Evolutionary conservation across 1,139 yeast genomes (phyloP).

Genomic region (Schwanniomyces etchellsii): DNA sequence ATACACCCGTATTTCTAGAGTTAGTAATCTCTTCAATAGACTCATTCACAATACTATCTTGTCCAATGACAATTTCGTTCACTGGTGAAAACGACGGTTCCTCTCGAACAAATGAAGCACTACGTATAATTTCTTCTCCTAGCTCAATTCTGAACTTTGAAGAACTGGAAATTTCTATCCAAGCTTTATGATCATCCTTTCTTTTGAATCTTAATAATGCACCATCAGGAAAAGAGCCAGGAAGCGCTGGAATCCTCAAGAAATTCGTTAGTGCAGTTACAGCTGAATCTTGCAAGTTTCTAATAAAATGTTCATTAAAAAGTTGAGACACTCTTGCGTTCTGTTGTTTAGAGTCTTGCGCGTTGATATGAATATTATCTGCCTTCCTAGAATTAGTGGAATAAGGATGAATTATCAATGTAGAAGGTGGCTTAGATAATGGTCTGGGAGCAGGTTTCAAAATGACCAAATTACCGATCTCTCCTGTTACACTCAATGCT

Average conservation of each 20-base stretch:
- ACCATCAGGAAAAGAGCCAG: slow-evolving; percentile 51
- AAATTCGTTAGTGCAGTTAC: slow-evolving; percentile 42
- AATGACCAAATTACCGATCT: slow-evolving; percentile 51
- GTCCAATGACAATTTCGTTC: slow-evolving; percentile 40
- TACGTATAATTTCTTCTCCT: slow-evolving; percentile 50
- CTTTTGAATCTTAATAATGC: slow-evolving; percentile 54
- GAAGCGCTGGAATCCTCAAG: slow-evolving; percentile 44
- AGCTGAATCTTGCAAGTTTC: slow-evolving; percentile 5
- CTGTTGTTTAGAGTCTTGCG: slow-evolving; percentile 25
- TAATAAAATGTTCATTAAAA: slow-evolving; percentile 15
- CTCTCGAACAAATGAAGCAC: slow-evolving; percentile 39
- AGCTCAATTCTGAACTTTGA: slow-evolving; percentile 29
- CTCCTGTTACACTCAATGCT: slow-evolving; percentile 49
- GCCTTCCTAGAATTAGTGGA: slow-evolving; percentile 37
- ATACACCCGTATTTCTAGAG: slow-evolving; percentile 45
- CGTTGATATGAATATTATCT: slow-evolving; percentile 21
- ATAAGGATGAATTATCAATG: slow-evolving; percentile 50
- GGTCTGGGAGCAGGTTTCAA: slow-evolving; percentile 46
- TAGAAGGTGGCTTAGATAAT: slow-evolving; percentile 33
- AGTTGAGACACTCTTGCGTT: slow-evolving; percentile 12
- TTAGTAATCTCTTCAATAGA: slow-evolving; percentile 38
- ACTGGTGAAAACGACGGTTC: slow-evolving; percentile 3
- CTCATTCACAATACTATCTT: slow-evolving; percentile 41
- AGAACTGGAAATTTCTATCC: slow-evolving; percentile 30
- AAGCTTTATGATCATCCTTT: slow-evolving; percentile 35